phyloP scores from a whole-genome alignment of 2,329 filamentous ascomycete genomes.

The Claviceps spartinae region DNA sequence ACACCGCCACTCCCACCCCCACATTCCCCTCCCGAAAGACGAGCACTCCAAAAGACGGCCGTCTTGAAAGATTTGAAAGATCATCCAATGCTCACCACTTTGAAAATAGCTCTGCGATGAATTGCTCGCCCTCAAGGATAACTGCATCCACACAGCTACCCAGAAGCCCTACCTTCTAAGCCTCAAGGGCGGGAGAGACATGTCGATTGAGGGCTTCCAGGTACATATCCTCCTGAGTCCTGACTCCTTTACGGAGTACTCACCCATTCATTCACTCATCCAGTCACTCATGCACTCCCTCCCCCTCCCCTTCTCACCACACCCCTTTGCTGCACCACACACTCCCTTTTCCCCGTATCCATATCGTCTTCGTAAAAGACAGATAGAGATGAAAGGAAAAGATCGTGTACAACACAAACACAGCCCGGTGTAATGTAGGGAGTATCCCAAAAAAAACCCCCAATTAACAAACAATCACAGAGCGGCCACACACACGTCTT shows the following conservation, averaged over 20 bases:
- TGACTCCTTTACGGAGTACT: no score
- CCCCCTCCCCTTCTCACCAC: neutral
- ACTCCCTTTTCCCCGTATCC: no score
- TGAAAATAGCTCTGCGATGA: slow-evolving; percentile 16
- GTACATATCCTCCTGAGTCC: slow-evolving; percentile 21
- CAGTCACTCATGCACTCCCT: no score
- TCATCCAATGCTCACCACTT: no score
- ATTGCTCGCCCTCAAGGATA: slow-evolving; percentile 37
- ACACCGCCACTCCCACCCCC: no score
- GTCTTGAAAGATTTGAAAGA: no score
- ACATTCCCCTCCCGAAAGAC: no score
- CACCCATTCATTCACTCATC: neutral
- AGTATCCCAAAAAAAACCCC: neutral
- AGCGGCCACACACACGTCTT: slow-evolving; percentile 56
- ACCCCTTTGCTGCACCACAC: neutral
- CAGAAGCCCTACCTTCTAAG: slow-evolving; percentile 46
- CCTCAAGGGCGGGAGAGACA: slow-evolving; percentile 45
- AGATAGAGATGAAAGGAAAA: neutral
- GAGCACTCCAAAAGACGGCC: no score
- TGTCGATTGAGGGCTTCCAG: slow-evolving; percentile 45
- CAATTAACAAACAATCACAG: slow-evolving; percentile 19
- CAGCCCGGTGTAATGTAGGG: no score
- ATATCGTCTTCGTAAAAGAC: no score
- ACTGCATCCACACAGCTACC: slow-evolving; percentile 47
- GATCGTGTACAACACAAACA: no score